A percentile compares a stretch with the other conserved stretches of the same genome.
phyloP scores from a whole-genome alignment of 768 basidiomycete genomes.

The Tephrocybe rancida region DNA sequence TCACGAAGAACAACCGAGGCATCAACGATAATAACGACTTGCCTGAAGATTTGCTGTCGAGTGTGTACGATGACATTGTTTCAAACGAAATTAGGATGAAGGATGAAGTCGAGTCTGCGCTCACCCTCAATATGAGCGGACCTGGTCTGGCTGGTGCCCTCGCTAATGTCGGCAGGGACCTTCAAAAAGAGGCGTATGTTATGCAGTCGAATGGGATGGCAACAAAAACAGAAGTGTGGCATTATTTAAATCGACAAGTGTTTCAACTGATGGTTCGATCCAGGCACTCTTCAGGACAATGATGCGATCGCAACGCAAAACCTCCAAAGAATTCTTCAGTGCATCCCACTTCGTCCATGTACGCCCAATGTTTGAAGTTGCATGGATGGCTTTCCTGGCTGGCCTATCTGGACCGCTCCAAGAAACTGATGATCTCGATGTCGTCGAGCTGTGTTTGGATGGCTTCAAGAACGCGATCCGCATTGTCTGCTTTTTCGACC shows the following conservation, averaged over 20 bases:
- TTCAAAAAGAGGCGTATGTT: slow-evolving; percentile 95
- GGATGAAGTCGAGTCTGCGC: slow-evolving; percentile 81
- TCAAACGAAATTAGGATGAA: slow-evolving; percentile 98
- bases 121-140: slow-evolving; percentile 44
- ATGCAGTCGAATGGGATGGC: slow-evolving; percentile 96
- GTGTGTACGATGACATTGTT: slow-evolving; percentile 90
- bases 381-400: slow-evolving; percentile 98
- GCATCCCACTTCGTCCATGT: slow-evolving; percentile 97
- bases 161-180: slow-evolving; percentile 88
- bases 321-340: slow-evolving; percentile 87
- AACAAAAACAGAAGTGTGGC: slow-evolving; percentile 87
- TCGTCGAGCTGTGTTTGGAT: slow-evolving; percentile 90
- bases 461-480: slow-evolving; percentile 97
- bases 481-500: slow-evolving; percentile 95
- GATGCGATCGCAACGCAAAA: slow-evolving; percentile 89
- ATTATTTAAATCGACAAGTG: neutral
- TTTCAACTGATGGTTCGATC: slow-evolving; percentile 13
- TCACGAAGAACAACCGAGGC: slow-evolving; percentile 93
- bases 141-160: slow-evolving; percentile 83
- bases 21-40: slow-evolving; percentile 92
- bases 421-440: slow-evolving; percentile 91
- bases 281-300: slow-evolving; percentile 92
- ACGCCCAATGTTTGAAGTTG: slow-evolving; percentile 98
- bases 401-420: slow-evolving; percentile 94
- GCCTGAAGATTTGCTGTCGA: slow-evolving; percentile 78